These are phyloP conservation scores for Pyrenophora graminea DNA, from an alignment of 2,329 filamentous ascomycete species.

Conservation along the genomic window DNA sequence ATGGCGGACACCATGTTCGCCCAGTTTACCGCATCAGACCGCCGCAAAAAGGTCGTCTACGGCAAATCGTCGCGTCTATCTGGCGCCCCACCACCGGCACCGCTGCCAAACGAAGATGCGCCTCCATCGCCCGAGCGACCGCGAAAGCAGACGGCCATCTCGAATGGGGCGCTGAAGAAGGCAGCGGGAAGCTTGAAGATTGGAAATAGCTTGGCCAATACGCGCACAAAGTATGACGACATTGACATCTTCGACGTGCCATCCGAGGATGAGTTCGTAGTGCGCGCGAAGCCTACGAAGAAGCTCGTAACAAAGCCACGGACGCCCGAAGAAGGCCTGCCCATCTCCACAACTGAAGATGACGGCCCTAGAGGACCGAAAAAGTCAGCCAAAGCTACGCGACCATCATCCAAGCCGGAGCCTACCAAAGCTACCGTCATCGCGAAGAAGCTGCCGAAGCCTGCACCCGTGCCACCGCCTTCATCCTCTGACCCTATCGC, in stretches of 20 bases:
- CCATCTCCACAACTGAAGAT: constrained; percentile 14
- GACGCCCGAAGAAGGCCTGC: constrained; percentile 13
- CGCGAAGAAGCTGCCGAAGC: constrained; percentile 10
- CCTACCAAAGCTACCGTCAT: constrained; percentile 8
- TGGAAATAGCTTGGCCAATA: constrained; percentile 1
- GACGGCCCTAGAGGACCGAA: constrained; percentile 1
- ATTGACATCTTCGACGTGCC: constrained; percentile 51
- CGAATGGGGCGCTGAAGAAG: constrained; percentile 14
- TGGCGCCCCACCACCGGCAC: constrained; percentile 16
- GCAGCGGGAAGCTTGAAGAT: constrained; percentile 7
- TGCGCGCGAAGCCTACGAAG: constrained; percentile 18
- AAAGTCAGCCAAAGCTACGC: constrained; percentile 6
- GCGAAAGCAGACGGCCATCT: constrained; percentile 25
- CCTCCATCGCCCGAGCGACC: constrained; percentile 41
- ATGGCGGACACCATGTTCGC: constrained; percentile 37
- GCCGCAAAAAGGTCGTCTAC: constrained; percentile 46
- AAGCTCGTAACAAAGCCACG: constrained; percentile 18
- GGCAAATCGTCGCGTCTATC: constrained; percentile 41
- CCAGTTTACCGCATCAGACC: constrained; percentile 35
- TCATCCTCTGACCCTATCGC: neutral
- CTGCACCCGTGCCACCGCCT: constrained; percentile 2
- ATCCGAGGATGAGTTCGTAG: constrained; percentile 38
- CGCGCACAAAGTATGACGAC: constrained; percentile 13
- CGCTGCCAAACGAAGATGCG: constrained; percentile 28
- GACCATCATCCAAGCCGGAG: constrained; percentile 17